Percentiles rank a stretch among this genome's conserved stretches.
These are phyloP conservation scores for Setaria viridis DNA, from an alignment of 202 grass and related monocot species.

Conservation along the genomic window DNA sequence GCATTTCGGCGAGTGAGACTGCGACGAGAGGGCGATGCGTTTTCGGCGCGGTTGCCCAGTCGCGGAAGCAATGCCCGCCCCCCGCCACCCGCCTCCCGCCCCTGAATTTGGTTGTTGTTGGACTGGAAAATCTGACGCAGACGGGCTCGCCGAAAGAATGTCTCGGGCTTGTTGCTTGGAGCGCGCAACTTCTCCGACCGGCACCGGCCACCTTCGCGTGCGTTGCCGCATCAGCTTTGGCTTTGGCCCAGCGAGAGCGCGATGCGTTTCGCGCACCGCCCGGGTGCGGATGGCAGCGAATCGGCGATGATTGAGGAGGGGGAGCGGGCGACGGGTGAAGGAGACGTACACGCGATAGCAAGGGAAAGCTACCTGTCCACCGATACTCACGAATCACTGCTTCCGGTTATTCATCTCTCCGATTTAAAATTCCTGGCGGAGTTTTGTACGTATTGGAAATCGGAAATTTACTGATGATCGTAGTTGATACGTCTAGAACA, in stretches of 20 bases:
- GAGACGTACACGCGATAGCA: neutral
- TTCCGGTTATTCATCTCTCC: neutral
- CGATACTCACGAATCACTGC: neutral
- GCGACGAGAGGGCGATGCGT: neutral
- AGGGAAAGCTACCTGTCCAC: neutral
- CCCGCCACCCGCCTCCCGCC: neutral
- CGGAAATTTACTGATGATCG: neutral
- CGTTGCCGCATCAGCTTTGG: conserved; percentile 1
- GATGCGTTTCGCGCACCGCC: conserved; percentile 2
- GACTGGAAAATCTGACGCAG: neutral
- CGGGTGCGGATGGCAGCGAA: neutral
- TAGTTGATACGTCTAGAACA: neutral
- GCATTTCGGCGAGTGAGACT: neutral
- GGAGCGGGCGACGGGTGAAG: neutral
- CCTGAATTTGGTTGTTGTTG: conserved; percentile 17
- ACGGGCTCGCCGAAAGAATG: neutral
- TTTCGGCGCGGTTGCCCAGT: conserved; percentile 14
- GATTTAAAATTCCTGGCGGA: neutral
- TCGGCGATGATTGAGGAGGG: neutral
- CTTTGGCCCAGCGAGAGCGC: no score
- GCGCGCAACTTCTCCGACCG: conserved; percentile 23
- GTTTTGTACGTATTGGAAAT: neutral
- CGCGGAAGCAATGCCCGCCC: neutral
- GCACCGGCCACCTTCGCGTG: neutral
- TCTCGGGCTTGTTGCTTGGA: conserved; percentile 34